phyloP scores from a whole-genome alignment of 768 basidiomycete species.

The Tephrocybe sp. region DNA sequence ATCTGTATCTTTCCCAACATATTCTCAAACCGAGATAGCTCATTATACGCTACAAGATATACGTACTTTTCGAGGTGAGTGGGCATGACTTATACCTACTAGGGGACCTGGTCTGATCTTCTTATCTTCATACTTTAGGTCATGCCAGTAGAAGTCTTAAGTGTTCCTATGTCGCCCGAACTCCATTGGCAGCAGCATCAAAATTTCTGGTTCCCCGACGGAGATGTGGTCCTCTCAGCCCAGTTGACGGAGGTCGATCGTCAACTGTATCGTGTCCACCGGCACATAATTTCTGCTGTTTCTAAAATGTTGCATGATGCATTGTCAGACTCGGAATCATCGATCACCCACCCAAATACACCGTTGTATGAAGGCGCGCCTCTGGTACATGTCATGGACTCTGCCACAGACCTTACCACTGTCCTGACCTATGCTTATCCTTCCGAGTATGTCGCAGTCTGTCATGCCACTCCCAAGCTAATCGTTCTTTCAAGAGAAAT shows the following conservation, averaged over 20 bases:
- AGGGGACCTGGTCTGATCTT: too few species aligned
- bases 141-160: background rate
- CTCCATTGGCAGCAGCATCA: background rate
- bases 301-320: background rate
- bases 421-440: background rate
- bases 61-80: too few species aligned
- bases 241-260: background rate
- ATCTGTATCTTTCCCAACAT: too few species aligned
- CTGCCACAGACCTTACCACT: background rate
- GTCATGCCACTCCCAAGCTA: background rate
- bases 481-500: background rate
- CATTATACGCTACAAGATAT: too few species aligned
- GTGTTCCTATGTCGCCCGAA: background rate
- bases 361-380: background rate
- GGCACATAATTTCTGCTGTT: background rate
- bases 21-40: too few species aligned
- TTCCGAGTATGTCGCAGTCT: background rate
- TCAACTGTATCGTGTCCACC: conserved; percentile 5
- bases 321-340: background rate
- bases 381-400: background rate
- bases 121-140: too few species aligned
- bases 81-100: too few species aligned
- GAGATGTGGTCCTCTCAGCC: conserved; percentile 5
- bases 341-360: background rate
- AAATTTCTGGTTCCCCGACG: conserved; percentile 5